phyloP scores from a whole-genome alignment of 306 rosid species.

The Ammopiptanthus mongolicus region DNA sequence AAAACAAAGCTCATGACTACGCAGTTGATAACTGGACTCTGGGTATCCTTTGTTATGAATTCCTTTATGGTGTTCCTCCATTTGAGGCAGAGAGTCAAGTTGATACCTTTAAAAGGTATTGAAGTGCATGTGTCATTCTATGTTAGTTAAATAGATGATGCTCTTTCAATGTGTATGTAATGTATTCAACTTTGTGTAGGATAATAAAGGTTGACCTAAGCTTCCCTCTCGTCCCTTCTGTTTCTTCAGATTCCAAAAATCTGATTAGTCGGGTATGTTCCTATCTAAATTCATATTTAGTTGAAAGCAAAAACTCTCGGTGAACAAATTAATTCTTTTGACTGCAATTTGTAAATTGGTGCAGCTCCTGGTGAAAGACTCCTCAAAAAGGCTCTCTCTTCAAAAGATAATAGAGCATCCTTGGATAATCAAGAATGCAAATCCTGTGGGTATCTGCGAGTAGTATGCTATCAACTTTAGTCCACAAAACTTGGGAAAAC shows the following conservation, averaged over 20 bases:
- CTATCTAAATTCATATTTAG: not conserved
- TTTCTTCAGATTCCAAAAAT: conserved; percentile 54
- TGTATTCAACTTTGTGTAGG: conserved; percentile 30
- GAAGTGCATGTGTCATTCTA: not conserved
- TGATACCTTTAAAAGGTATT: conserved; percentile 66
- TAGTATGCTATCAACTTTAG: conserved; percentile 15
- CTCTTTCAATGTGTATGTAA: not conserved
- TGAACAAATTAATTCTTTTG: conserved; percentile 2
- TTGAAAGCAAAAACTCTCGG: not conserved
- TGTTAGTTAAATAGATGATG: not conserved
- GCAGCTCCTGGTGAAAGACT: conserved; percentile 83
- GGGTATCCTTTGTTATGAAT: conserved; percentile 86
- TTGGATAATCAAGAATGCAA: conserved; percentile 75
- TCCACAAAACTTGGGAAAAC: no score
- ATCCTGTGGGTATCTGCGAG: conserved; percentile 45
- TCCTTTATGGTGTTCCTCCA: conserved; percentile 82
- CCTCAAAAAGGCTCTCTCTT: conserved; percentile 71
- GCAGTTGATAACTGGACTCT: conserved; percentile 93
- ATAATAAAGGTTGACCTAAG: conserved; percentile 50
- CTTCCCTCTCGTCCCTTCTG: conserved; percentile 43
- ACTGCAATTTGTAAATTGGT: conserved; percentile 6
- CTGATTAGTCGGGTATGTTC: conserved; percentile 49
- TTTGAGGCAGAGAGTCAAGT: conserved; percentile 85
- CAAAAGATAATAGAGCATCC: conserved; percentile 79
- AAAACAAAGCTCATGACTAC: conserved; percentile 81